These are phyloP conservation scores for Exophiala viscosa DNA, from an alignment of 2,329 filamentous ascomycete genomes.

Conservation along the genomic window DNA sequence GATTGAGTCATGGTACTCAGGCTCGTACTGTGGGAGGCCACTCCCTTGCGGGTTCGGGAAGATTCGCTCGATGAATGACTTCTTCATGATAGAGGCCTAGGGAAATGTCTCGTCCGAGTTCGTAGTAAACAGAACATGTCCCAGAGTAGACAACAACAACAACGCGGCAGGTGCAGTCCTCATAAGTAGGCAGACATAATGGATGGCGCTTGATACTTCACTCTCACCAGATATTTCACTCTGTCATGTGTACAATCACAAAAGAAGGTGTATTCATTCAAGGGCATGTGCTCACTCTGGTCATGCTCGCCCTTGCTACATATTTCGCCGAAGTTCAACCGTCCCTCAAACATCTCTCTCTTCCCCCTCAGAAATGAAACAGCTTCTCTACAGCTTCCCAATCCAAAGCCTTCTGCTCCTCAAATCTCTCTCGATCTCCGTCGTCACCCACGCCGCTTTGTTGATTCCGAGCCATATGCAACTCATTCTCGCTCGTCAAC, in stretches of 20 bases:
- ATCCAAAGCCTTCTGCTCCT: constrained; percentile 1
- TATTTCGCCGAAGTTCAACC: no score
- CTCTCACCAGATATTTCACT: background rate
- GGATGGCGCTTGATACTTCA: background rate
- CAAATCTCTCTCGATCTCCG: background rate
- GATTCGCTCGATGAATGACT: constrained; percentile 28
- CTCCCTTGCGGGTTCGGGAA: constrained; percentile 22
- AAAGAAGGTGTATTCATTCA: background rate
- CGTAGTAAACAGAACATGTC: background rate
- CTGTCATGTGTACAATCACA: background rate
- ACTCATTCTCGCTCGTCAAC: background rate
- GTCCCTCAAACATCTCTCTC: no score
- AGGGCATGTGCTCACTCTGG: background rate
- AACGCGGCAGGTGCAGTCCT: background rate
- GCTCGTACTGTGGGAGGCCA: constrained; percentile 18
- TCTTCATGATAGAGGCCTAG: constrained; percentile 19
- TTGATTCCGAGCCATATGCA: background rate
- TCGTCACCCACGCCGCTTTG: background rate
- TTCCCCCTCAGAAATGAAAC: background rate
- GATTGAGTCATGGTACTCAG: constrained; percentile 12
- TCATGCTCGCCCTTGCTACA: no score
- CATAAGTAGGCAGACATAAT: background rate
- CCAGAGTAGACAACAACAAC: background rate
- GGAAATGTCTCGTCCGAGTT: background rate
- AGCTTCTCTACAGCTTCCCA: background rate